Evolutionary conservation across 2,329 filamentous ascomycete species (phyloP).

Genomic region (Sphaerulina musiva): DNA sequence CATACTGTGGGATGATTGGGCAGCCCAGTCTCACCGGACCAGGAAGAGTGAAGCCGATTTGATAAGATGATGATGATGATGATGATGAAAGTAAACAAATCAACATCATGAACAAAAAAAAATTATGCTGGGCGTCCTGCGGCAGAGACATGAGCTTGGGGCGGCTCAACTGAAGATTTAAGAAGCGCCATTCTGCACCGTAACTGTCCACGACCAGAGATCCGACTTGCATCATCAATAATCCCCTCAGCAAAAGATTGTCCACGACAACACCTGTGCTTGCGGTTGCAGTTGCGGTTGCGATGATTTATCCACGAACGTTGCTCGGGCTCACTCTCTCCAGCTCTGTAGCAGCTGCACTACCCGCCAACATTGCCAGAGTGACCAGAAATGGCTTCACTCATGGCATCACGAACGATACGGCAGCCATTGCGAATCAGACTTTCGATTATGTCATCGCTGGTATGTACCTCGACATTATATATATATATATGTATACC

Average conservation of each 20-base stretch:
- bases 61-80: too few species aligned
- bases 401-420: slow-evolving; percentile 16
- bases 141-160: too few species aligned
- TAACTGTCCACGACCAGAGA: background rate
- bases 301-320: background rate
- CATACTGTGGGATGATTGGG: background rate
- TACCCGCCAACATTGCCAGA: background rate
- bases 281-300: too few species aligned
- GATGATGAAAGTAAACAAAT: too few species aligned
- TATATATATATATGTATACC: background rate
- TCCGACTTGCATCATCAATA: background rate
- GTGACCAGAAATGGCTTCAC: slow-evolving; percentile 2
- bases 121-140: too few species aligned
- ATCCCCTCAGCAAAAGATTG: background rate
- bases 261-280: background rate
- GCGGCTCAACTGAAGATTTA: too few species aligned
- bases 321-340: background rate
- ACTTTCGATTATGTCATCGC: slow-evolving; percentile 25
- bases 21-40: too few species aligned
- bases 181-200: background rate
- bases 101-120: too few species aligned
- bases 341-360: background rate
- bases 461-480: slow-evolving; percentile 9
- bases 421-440: slow-evolving; percentile 9
- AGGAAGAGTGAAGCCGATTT: too few species aligned